These are phyloP conservation scores for Phoma sp. DNA, from an alignment of 2,329 filamentous ascomycete species.

Conservation along the genomic window DNA sequence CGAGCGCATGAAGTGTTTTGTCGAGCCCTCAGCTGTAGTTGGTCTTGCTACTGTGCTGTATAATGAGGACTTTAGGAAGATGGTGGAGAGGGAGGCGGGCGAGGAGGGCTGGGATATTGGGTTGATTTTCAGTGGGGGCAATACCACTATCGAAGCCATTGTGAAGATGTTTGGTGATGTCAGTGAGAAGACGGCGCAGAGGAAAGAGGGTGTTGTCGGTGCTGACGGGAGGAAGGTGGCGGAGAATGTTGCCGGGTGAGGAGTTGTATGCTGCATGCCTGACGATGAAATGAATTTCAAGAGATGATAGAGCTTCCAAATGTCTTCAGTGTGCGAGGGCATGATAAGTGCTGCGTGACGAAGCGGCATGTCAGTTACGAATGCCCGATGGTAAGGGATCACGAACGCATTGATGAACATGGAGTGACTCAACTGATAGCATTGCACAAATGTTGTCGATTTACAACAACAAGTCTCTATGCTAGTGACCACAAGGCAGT, in stretches of 20 bases:
- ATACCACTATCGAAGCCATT: constrained; percentile 69
- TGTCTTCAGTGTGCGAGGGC: too few species aligned
- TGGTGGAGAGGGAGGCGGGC: constrained; percentile 75
- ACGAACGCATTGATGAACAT: neutral
- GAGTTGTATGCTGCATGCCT: too few species aligned
- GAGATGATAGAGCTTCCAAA: too few species aligned
- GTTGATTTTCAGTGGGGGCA: constrained; percentile 68
- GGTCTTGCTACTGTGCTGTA: constrained; percentile 81
- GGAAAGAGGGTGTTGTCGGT: constrained; percentile 51
- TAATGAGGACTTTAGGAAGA: constrained; percentile 76
- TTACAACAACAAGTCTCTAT: constrained; percentile 5
- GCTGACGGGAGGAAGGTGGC: constrained; percentile 51
- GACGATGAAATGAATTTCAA: too few species aligned
- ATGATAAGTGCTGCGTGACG: neutral
- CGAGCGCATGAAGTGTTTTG: constrained; percentile 88
- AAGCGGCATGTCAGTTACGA: neutral
- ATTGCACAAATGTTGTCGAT: constrained; percentile 6
- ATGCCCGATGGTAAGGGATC: neutral
- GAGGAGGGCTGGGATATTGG: constrained; percentile 76
- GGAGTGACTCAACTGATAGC: neutral
- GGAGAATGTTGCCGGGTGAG: constrained; percentile 58
- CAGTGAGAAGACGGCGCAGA: constrained; percentile 41
- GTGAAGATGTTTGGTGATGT: constrained; percentile 59
- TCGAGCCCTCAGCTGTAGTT: constrained; percentile 90
- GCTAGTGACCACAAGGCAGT: neutral